These are phyloP conservation scores for Gentiana dahurica DNA, from an alignment of 257 asterid genomes.

Conservation along the genomic window DNA sequence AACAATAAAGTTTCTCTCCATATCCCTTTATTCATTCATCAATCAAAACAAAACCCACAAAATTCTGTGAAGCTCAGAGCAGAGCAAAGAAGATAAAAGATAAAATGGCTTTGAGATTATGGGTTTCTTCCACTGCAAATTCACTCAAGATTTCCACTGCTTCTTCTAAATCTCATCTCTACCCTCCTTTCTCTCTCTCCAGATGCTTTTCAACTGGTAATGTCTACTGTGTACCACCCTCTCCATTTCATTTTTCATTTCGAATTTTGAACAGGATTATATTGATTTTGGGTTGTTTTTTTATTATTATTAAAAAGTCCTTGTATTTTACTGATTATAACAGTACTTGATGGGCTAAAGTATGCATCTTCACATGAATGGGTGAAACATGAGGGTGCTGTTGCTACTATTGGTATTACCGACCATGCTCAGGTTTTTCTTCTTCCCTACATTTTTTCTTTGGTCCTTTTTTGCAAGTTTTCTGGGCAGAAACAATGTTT, in stretches of 20 bases:
- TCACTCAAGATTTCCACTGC: slow-evolving; percentile 56
- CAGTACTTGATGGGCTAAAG: slow-evolving; percentile 73
- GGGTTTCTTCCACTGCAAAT: slow-evolving; percentile 98
- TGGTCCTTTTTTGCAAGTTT: too few species aligned
- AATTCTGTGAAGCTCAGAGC: not conserved
- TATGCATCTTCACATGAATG: slow-evolving; percentile 83
- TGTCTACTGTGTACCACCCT: not conserved
- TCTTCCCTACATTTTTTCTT: not conserved
- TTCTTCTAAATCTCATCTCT: slow-evolving; percentile 22
- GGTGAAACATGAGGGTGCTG: slow-evolving; percentile 82
- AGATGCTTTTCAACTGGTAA: slow-evolving; percentile 76
- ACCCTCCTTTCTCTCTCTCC: slow-evolving; percentile 58
- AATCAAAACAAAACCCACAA: too few species aligned
- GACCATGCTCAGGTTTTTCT: slow-evolving; percentile 78
- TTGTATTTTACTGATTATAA: not conserved
- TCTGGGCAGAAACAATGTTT: too few species aligned
- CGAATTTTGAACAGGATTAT: not conserved
- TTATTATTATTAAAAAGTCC: not conserved
- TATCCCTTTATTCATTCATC: too few species aligned
- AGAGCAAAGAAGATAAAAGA: not conserved
- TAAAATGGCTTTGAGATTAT: slow-evolving; percentile 71
- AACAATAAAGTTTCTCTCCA: too few species aligned
- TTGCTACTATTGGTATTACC: slow-evolving; percentile 78
- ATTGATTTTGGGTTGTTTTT: not conserved
- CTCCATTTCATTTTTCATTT: not conserved